Conservation (phyloP, 176 grass and related monocot genomes). For the Musa beccarii region DNA sequence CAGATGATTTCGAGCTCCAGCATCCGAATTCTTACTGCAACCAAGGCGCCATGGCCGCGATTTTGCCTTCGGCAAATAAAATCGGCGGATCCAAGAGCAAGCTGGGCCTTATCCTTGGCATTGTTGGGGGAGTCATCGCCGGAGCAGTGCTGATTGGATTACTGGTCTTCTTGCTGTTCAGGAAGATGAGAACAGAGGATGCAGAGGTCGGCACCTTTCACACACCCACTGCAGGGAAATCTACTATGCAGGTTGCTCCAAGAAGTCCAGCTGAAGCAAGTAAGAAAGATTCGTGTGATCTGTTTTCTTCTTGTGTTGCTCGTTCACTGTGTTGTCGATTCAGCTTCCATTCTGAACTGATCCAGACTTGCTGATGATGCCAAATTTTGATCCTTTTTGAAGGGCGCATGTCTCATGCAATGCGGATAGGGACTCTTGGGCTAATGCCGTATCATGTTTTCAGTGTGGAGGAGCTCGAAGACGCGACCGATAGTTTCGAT, state of each 20-base stretch:
- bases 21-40: slow-evolving; percentile 49
- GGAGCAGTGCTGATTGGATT: slow-evolving; percentile 45
- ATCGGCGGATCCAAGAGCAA: slow-evolving; percentile 24
- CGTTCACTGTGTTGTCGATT: no score
- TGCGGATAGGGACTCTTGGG: slow-evolving; percentile 57
- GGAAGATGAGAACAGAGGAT: slow-evolving; percentile 28
- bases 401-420: slow-evolving; percentile 64
- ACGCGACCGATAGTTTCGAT: slow-evolving; percentile 56
- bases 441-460: slow-evolving; percentile 55
- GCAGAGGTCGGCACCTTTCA: slow-evolving; percentile 27
- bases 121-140: slow-evolving; percentile 46
- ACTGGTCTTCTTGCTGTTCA: slow-evolving; percentile 37
- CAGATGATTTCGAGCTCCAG: slow-evolving; percentile 40
- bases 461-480: slow-evolving; percentile 77
- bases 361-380: not conserved
- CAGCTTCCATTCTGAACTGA: not conserved
- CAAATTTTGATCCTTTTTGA: slow-evolving; percentile 3
- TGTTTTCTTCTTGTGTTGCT: no score
- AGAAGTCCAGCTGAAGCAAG: slow-evolving; percentile 60
- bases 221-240: slow-evolving; percentile 22
- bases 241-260: slow-evolving; percentile 13
- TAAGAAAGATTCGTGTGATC: slow-evolving; percentile 24
- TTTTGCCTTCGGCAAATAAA: slow-evolving; percentile 42
- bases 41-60: slow-evolving; percentile 46
- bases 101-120: slow-evolving; percentile 38